Evolutionary conservation across 768 basidiomycete genomes (phyloP).

Genomic region (Pulveroboletus sp.): DNA sequence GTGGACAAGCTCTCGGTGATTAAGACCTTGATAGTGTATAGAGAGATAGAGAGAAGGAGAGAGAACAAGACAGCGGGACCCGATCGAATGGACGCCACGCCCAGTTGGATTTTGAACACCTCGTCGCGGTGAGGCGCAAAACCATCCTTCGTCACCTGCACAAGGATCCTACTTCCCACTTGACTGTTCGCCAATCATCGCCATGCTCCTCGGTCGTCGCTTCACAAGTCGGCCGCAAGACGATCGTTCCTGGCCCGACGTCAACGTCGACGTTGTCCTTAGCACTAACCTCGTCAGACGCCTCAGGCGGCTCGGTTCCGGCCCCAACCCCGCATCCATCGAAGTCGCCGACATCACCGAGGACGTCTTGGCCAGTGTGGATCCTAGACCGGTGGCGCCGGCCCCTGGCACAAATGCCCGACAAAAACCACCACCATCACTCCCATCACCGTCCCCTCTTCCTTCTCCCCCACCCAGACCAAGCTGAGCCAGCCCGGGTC

Average conservation of each 20-base stretch:
- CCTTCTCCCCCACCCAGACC: not conserved
- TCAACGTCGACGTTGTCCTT: constrained; percentile 6
- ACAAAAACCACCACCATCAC: not conserved
- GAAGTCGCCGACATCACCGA: not conserved
- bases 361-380: not conserved
- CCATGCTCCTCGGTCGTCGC: constrained; percentile 5
- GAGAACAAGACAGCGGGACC: no score
- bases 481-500: not conserved
- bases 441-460: not conserved
- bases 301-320: not conserved
- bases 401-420: constrained; percentile 7
- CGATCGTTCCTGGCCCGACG: not conserved
- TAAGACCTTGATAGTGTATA: constrained; percentile 6
- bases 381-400: constrained; percentile 12
- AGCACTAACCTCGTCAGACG: not conserved
- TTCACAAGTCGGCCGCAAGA: constrained; percentile 5
- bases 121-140: not conserved
- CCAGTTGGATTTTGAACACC: no score
- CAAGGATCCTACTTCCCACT: not conserved
- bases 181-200: not conserved
- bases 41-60: no score
- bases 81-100: not conserved
- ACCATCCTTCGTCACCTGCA: not conserved
- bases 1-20: constrained; percentile 11
- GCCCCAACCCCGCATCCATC: not conserved